Percentiles rank a stretch among this genome's conserved stretches.
Conservation (phyloP, 495 filamentous ascomycete genomes). For the Aspergillus sparsus region DNA sequence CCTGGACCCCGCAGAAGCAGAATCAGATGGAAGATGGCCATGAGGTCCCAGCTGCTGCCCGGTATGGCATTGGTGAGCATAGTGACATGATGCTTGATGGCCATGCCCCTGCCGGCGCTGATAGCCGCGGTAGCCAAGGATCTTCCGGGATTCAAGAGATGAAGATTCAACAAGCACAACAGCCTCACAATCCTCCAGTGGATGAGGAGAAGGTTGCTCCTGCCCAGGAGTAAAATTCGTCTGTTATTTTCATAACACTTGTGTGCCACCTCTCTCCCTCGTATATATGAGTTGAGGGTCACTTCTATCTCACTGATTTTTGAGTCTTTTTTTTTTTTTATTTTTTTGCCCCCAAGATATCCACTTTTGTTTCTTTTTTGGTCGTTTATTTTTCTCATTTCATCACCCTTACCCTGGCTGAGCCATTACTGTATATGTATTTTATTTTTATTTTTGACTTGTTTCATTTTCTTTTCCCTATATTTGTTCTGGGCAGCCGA, state of each 20-base stretch:
- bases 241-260: no score
- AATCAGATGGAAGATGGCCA: constrained; percentile 63
- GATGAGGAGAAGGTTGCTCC: constrained; percentile 32
- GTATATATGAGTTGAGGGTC: neutral
- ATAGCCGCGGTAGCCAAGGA: constrained; percentile 39
- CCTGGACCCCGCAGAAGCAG: constrained; percentile 86
- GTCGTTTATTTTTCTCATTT: neutral
- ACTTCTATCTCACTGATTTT: constrained; percentile 8
- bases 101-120: constrained; percentile 54
- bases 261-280: neutral
- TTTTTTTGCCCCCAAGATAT: constrained; percentile 25
- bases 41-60: constrained; percentile 64
- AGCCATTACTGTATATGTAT: constrained; percentile 21
- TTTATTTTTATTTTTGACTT: constrained; percentile 11
- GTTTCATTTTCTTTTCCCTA: constrained; percentile 11
- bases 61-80: constrained; percentile 83
- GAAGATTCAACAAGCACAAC: constrained; percentile 37
- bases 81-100: constrained; percentile 69
- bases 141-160: constrained; percentile 41
- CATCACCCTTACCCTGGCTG: constrained; percentile 16
- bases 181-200: constrained; percentile 19
- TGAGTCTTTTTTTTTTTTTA: constrained; percentile 12
- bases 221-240: neutral
- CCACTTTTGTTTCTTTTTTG: constrained; percentile 24
- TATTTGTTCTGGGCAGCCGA: no score